Conservation (phyloP, 176 grass and related monocot genomes). For the Aegilops tauschii region DNA sequence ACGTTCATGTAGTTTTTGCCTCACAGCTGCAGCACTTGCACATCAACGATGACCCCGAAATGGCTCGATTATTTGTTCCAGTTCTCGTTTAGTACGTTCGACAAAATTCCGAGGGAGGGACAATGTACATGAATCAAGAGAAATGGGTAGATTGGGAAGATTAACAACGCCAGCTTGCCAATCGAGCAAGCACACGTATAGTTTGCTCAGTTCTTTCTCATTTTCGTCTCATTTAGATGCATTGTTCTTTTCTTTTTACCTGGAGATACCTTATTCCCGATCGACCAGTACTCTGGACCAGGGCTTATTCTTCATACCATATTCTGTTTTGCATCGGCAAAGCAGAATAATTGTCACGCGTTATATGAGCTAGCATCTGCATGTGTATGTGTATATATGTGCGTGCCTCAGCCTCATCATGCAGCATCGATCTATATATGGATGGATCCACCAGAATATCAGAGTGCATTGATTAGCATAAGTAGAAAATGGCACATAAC, state of each 20-base stretch:
- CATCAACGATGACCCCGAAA: too few species aligned
- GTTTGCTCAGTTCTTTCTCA: not conserved
- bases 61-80: not conserved
- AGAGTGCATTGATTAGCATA: not conserved
- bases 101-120: not conserved
- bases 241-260: not conserved
- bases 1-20: not conserved
- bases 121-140: not conserved
- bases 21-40: not conserved
- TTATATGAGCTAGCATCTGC: constrained; percentile 1
- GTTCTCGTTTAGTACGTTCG: not conserved
- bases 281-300: not conserved
- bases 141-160: not conserved
- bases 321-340: constrained; percentile 8
- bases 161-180: not conserved
- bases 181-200: not conserved
- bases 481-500: not conserved
- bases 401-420: not conserved
- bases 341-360: not conserved
- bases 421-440: not conserved
- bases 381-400: too few species aligned
- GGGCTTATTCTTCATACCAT: too few species aligned
- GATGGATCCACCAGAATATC: not conserved
- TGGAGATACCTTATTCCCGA: too few species aligned
- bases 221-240: constrained; percentile 15